Evolutionary conservation across 2,329 filamentous ascomycete species (phyloP), one percentile per base, ranked within the genome.

Genomic region (Fusarium marasasianum): DNA sequence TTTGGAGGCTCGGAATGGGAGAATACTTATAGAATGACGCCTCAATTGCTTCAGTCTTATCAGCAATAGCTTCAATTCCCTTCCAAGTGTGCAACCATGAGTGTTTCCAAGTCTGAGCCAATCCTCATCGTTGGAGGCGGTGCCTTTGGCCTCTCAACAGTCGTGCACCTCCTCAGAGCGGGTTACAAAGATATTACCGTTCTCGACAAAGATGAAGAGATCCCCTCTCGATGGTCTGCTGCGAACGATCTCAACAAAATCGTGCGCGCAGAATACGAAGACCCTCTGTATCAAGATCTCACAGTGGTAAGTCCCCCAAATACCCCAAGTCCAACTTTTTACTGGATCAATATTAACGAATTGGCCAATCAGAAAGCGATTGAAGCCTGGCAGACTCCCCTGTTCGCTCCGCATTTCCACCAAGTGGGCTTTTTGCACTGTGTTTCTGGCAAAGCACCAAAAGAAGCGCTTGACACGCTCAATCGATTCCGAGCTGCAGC

Each of bases 231-330:
- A 3, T 81, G 80, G 75, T 90, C 89, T 0, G 90, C 88, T 1
- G 89, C 85, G 26, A 89, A 89, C 66, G 88, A 91, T 71, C 77
- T 91, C 33, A 91, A 91, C 78, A 91, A 91, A 79, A 91, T 91
- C 63, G 82, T 91, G 41, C 84, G 89, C 5, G 87, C 86, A 9
- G 88, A 91, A 71, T 91, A 91, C 66, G 87, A 89, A 69, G 87
- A 90, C 66, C 81, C 83, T 0, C 89, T 88, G 63, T 90, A 91
- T 66, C 87, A 87, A 1, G 82, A 88, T 5, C 76, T 90, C 48
- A 85, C 88, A 4, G 80, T 89, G 61, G 87, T 87, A 79, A 66
- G 83, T 17, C 33, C 15, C n/a, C 43, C 14, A 31, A 41, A 12
- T 41, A 35, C n/a, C 35, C 53, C n/a, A 48, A 41, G 8, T 15